Conservation (phyloP, 495 filamentous ascomycete genomes). For the Hypoxylon cercidicola region DNA sequence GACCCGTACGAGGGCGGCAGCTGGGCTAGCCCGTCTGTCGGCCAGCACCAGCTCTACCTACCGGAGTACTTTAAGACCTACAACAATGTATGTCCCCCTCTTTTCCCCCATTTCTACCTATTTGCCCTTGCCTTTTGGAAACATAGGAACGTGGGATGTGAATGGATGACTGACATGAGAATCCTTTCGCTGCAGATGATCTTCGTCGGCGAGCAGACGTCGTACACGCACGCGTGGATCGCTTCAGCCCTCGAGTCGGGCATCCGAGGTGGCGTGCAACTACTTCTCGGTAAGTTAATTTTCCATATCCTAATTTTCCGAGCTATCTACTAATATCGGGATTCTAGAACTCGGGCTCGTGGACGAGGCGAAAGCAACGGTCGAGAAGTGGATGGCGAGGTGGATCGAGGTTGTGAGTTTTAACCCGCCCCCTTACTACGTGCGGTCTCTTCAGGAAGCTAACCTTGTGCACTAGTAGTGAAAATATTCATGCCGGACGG, state of each 20-base stretch:
- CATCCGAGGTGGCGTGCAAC: conserved; percentile 70
- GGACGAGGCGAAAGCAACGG: conserved; percentile 73
- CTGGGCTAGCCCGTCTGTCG: conserved; percentile 66
- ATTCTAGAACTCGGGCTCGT: conserved; percentile 67
- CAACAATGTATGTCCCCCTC: conserved; percentile 54
- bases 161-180: not conserved
- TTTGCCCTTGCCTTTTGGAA: not conserved
- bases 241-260: conserved; percentile 73
- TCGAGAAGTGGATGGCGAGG: conserved; percentile 74
- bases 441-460: not conserved
- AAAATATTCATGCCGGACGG: not conserved
- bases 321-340: conserved; percentile 14
- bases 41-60: conserved; percentile 72
- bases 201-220: conserved; percentile 77
- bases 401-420: conserved; percentile 57
- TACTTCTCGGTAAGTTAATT: conserved; percentile 60
- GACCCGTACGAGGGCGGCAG: conserved; percentile 63
- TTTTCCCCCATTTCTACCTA: not conserved
- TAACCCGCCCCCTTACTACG: not conserved
- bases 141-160: not conserved
- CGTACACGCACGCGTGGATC: conserved; percentile 81
- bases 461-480: not conserved
- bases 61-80: conserved; percentile 77
- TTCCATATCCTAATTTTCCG: not conserved
- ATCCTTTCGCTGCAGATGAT: conserved; percentile 55